Base-by-base conservation (phyloP, 75 land plant genomes). In the Pinus taeda region DNA sequence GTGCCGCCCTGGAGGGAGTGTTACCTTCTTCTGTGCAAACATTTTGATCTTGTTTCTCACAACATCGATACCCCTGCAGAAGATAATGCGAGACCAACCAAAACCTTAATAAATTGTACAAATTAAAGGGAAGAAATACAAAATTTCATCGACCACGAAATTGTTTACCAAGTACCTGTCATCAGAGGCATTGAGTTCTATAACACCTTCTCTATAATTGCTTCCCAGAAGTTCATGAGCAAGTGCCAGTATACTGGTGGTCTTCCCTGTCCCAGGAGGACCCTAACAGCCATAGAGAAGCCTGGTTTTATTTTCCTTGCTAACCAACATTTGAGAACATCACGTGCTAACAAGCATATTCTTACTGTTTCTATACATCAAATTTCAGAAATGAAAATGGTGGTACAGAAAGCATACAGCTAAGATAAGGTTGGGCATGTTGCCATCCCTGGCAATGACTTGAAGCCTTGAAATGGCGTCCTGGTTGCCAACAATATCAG, bases 1-100 rank as follows among this genome's bases (percentile, higher is more conserved):
- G 82, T 97, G 99, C 29, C 96, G 74, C 11, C 99, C 98, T 65
- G 93, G 96, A 13, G 96, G 93, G 18, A 97, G 76, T 8, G 98
- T 97, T 22, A 97, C 96, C 81, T 97, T 97, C 91, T 93, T 93
- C 71, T 97, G 99, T 39, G 99, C 99, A 83, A 97, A 97, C 98
- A 95, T 97, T 83, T 97, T 97, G 15, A 97, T 97, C 78, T 95
- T 97, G 89, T 95, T 97, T 74, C 99, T 84, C 70, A 97, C 99
- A 62, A 97, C 98, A 87, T 97, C 99, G 71, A 97, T 97, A 21
- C 99, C 99, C 77, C 99, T 97, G 67, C 3, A 86, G 24, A 39
- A 0, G 64, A 71, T 33, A 59, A 12, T 29, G 60, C 57, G 15
- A 20, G 7, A 82, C 49, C 78, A 26, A 13, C 37, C 69, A 56